Percentiles rank a stretch among this genome's conserved stretches.
These are phyloP conservation scores for Chloris gayana DNA, from an alignment of 176 grass and related monocot genomes.

Conservation along the genomic window DNA sequence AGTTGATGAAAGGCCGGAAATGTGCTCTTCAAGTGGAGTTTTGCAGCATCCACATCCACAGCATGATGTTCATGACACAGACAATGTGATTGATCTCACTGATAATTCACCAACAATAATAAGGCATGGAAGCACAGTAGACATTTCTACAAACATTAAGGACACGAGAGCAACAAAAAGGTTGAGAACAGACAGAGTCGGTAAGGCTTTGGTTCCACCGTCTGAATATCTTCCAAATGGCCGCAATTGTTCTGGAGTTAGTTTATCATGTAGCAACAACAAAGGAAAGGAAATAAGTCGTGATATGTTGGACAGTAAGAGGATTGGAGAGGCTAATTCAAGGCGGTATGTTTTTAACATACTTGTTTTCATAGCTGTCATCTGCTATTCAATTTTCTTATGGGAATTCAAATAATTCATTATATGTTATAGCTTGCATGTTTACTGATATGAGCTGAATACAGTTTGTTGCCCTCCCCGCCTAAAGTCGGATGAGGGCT, in stretches of 20 bases:
- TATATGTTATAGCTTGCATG: conserved; percentile 4
- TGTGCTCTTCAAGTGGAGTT: conserved; percentile 29
- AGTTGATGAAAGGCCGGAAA: conserved; percentile 42
- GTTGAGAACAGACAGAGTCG: conserved; percentile 29
- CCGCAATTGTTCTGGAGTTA: conserved; percentile 33
- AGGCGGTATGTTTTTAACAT: conserved; percentile 24
- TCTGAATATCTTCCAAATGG: conserved; percentile 38
- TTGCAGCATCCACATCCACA: conserved; percentile 20
- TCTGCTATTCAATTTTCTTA: neutral
- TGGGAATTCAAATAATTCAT: conserved; percentile 32
- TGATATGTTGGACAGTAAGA: conserved; percentile 12
- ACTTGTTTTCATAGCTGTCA: conserved; percentile 8
- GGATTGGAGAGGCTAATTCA: conserved; percentile 30
- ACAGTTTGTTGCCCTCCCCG: no score
- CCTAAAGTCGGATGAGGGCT: neutral
- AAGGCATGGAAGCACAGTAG: conserved; percentile 34
- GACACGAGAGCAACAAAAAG: conserved; percentile 29
- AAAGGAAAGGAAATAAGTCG: conserved; percentile 50
- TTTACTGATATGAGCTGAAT: neutral
- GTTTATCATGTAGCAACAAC: conserved; percentile 22
- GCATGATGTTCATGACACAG: conserved; percentile 24
- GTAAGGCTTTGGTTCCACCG: conserved; percentile 31
- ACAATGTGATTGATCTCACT: conserved; percentile 51
- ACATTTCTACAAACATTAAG: conserved; percentile 36
- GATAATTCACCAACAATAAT: conserved; percentile 49